Conservation (phyloP, 176 grass and related monocot genomes). For the Aegilops speltoides region DNA sequence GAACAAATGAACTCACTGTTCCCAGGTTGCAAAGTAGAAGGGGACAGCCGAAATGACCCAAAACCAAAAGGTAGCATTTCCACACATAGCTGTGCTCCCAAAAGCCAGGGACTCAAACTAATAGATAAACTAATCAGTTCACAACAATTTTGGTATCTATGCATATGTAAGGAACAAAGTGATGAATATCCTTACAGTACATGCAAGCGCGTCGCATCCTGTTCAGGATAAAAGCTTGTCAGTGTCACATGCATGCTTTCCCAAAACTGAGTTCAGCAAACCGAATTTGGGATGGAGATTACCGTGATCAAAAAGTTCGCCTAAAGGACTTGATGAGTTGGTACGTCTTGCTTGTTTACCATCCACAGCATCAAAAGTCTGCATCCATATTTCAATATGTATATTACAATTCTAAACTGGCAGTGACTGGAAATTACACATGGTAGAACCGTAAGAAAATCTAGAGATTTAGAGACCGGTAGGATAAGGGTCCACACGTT, state of each 20-base stretch:
- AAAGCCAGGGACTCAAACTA: conserved; percentile 97
- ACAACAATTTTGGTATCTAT: neutral
- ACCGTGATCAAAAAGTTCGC: conserved; percentile 99
- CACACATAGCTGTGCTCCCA: conserved; percentile 95
- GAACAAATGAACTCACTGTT: conserved; percentile 70
- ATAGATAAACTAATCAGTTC: conserved; percentile 41
- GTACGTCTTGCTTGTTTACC: conserved; percentile 97
- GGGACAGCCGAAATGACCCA: conserved; percentile 90
- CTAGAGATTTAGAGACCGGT: neutral
- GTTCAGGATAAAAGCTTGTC: conserved; percentile 32
- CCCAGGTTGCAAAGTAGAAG: conserved; percentile 98
- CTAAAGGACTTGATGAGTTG: conserved; percentile 95
- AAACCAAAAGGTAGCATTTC: conserved; percentile 77
- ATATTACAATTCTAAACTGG: neutral
- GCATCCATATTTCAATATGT: conserved; percentile 7
- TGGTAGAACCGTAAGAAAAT: neutral
- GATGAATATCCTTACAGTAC: conserved; percentile 71
- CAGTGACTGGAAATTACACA: neutral
- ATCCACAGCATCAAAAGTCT: conserved; percentile 99
- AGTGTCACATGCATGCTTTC: conserved; percentile 10
- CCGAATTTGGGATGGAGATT: conserved; percentile 24
- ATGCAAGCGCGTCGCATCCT: conserved; percentile 98
- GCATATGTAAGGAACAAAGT: neutral
- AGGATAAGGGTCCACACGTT: neutral
- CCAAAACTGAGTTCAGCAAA: conserved; percentile 12